Base-by-base conservation (phyloP, 202 grass and related monocot species). In the Eragrostis tef region DNA sequence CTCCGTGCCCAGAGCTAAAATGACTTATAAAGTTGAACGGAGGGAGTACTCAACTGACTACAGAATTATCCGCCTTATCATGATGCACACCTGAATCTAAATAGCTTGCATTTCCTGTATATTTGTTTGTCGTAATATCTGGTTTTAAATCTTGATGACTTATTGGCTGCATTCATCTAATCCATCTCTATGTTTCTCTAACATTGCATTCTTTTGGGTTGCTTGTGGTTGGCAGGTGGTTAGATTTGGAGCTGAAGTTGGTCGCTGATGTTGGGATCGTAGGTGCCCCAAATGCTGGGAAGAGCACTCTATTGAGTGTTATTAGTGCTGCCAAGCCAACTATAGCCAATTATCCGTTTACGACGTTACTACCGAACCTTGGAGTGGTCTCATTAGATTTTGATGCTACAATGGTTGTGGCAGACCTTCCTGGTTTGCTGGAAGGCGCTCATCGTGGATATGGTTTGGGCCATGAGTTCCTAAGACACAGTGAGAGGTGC, bases 331-430 rank as follows among this genome's bases (percentile, higher is more conserved):
- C 95, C 60, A 88, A 94, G 43, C 95, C 95, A 89, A 87, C 89
- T 50, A 98, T 98, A 80, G 95, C 95, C 63, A 98, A 91, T 87
- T 98, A 98, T 78, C 92, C 95, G 21, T 98, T 98, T 69, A 98
- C 95, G 22, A 98, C 92, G 42, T 88, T 98, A 51, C 90, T 98
- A 64, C 95, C 95, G 67, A 98, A 98, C 83, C 86, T 98, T 84
- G 92, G 92, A 67, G 95, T 98, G n/a, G 95, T 98, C 75, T 93
- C 92, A 64, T 84, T 94, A 46, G 92, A 94, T 74, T 94, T 93
- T 86, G 92, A 94, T 93, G 92, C 90, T 70, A 94, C 92, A 42
- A 98, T 98, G 92, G 88, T 94, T 57, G 95, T 94, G 64, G 95
- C 95, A 42, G 95, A 98, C 78, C 92, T 98, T 77, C 95, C 95